Evolutionary conservation across 2,329 filamentous ascomycete genomes (phyloP).

Genomic region (Cercospora sp.): DNA sequence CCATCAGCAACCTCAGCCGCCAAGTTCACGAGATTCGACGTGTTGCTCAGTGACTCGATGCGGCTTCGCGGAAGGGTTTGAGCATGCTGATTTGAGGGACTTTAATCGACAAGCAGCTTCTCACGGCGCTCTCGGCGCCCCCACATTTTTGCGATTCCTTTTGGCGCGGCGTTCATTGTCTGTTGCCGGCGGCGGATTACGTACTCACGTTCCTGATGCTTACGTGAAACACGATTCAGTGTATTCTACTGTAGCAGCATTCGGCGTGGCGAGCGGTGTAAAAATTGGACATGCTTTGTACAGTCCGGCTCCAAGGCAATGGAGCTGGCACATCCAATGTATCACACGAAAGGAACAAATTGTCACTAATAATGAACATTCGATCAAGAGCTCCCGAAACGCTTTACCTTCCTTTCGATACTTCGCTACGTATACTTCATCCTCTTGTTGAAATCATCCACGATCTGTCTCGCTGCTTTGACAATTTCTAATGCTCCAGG

Average conservation of each 20-base stretch:
- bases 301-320: neutral
- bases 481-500: constrained; percentile 49
- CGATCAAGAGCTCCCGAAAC: neutral
- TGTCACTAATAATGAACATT: neutral
- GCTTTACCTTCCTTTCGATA: neutral
- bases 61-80: constrained; percentile 19
- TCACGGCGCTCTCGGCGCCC: neutral
- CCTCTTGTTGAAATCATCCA: constrained; percentile 45
- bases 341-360: neutral
- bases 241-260: constrained; percentile 3
- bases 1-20: constrained; percentile 34
- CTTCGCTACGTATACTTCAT: constrained; percentile 25
- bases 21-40: constrained; percentile 33
- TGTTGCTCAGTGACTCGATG: constrained; percentile 26
- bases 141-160: neutral
- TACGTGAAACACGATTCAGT: neutral
- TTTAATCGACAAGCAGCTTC: neutral
- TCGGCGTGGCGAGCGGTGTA: neutral
- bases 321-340: neutral
- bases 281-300: constrained; percentile 1
- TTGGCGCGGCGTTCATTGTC: neutral
- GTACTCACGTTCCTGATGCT: neutral
- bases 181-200: too few relatives aligned
- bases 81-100: constrained; percentile 5
- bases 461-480: constrained; percentile 44